phyloP scores from a whole-genome alignment of 1,284 basidiomycete species.

The Pseudozyma hubeiensis region DNA sequence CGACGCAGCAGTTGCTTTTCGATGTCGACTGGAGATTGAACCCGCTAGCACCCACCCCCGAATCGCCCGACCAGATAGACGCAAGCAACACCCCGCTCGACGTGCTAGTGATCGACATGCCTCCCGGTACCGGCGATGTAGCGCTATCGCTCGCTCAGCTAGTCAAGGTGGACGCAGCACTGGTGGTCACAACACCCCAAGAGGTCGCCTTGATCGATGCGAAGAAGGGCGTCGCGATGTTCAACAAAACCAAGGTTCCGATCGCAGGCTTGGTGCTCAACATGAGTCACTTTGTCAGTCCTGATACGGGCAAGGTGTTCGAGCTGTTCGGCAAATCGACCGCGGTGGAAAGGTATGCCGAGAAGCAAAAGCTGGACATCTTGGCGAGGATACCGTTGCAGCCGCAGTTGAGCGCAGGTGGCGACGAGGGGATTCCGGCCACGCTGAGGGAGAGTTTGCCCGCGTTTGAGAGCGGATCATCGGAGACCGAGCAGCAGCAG shows the following conservation, averaged over 20 bases:
- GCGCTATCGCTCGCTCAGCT: slow-evolving; percentile 92
- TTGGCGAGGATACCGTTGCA: slow-evolving; percentile 89
- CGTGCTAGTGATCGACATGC: slow-evolving; percentile 93
- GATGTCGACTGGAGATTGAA: slow-evolving; percentile 86
- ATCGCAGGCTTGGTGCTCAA: slow-evolving; percentile 90
- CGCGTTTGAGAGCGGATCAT: slow-evolving; percentile 56
- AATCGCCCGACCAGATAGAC: slow-evolving; percentile 8
- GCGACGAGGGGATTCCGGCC: slow-evolving; percentile 77
- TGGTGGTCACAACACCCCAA: slow-evolving; percentile 89
- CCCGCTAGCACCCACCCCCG: slow-evolving; percentile 16
- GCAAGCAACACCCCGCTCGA: slow-evolving; percentile 73
- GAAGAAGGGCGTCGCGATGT: slow-evolving; percentile 91
- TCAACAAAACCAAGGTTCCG: slow-evolving; percentile 87
- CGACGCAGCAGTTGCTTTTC: slow-evolving; percentile 94
- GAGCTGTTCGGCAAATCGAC: slow-evolving; percentile 82
- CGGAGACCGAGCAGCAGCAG: slow-evolving; percentile 12
- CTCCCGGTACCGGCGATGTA: slow-evolving; percentile 96
- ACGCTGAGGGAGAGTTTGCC: slow-evolving; percentile 66
- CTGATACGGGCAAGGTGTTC: slow-evolving; percentile 78
- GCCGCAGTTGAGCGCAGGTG: slow-evolving; percentile 78
- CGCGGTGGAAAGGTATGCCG: slow-evolving; percentile 77
- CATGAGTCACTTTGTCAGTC: slow-evolving; percentile 88
- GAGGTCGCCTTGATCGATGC: slow-evolving; percentile 93
- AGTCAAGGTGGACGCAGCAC: slow-evolving; percentile 71
- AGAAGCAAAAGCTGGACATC: slow-evolving; percentile 75